A percentile compares a stretch with the other conserved stretches of the same genome.
These are phyloP conservation scores for Zygoascus bituminiphila DNA, from an alignment of 805 yeast species.

Conservation along the genomic window DNA sequence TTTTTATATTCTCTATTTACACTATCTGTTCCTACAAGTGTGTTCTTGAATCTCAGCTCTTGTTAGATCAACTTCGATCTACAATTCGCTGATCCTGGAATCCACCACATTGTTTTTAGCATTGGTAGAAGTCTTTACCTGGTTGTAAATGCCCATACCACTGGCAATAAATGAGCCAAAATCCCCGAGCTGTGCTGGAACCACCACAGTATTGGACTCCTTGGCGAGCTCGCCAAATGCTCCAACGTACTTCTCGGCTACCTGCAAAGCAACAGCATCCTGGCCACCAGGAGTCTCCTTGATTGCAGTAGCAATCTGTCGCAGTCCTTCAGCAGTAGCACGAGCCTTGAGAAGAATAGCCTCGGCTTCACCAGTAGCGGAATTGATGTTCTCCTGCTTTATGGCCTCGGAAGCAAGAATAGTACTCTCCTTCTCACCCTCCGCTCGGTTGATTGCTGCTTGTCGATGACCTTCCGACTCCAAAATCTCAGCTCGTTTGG, in stretches of 20 bases:
- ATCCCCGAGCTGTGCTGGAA: slow-evolving; percentile 71
- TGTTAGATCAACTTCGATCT: neutral
- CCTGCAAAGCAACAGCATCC: slow-evolving; percentile 69
- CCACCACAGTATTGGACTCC: slow-evolving; percentile 67
- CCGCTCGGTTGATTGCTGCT: slow-evolving; percentile 72
- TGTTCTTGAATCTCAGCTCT: too few relatives aligned
- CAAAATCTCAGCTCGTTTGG: slow-evolving; percentile 78
- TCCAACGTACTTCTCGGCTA: slow-evolving; percentile 76
- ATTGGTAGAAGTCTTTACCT: slow-evolving; percentile 28
- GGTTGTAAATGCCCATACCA: slow-evolving; percentile 64
- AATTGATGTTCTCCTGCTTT: slow-evolving; percentile 52
- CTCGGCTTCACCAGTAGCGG: slow-evolving; percentile 68
- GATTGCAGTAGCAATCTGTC: slow-evolving; percentile 57
- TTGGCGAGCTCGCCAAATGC: slow-evolving; percentile 78
- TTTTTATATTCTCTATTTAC: too few relatives aligned
- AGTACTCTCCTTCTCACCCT: slow-evolving; percentile 64
- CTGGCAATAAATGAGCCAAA: slow-evolving; percentile 66
- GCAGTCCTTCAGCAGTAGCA: slow-evolving; percentile 69
- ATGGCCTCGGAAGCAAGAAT: slow-evolving; percentile 71
- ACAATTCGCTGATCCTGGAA: neutral
- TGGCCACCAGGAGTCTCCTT: slow-evolving; percentile 58
- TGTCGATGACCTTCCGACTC: slow-evolving; percentile 82
- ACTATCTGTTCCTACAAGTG: too few relatives aligned
- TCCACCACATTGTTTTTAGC: neutral
- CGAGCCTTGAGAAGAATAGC: slow-evolving; percentile 55